These are phyloP conservation scores for Tetrapisispora phaffii DNA, from an alignment of 805 yeast genomes.

Conservation along the genomic window DNA sequence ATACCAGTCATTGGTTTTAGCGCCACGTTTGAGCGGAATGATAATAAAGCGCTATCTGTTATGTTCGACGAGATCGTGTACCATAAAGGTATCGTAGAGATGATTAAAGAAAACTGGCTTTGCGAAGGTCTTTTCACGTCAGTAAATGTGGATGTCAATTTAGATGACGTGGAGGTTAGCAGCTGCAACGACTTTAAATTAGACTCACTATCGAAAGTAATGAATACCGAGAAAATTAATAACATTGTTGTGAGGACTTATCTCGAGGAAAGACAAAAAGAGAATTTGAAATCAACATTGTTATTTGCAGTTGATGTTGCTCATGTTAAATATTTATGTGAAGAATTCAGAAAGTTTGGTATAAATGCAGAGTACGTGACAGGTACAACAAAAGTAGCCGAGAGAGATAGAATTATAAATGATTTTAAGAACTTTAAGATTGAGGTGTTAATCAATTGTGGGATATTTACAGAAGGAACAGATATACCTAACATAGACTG, in stretches of 20 bases:
- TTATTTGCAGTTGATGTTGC: conserved; percentile 68
- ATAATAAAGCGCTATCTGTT: conserved; percentile 45
- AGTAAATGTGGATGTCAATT: conserved; percentile 40
- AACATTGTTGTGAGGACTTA: conserved; percentile 46
- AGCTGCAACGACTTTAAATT: conserved; percentile 48
- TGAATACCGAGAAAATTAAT: conserved; percentile 48
- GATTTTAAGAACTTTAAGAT: conserved; percentile 55
- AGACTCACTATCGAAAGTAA: conserved; percentile 40
- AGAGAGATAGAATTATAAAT: conserved; percentile 42
- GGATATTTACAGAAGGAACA: conserved; percentile 88
- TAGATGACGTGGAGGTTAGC: conserved; percentile 29
- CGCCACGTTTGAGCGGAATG: conserved; percentile 79
- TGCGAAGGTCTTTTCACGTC: conserved; percentile 59
- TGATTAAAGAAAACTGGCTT: conserved; percentile 62
- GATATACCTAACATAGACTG: conserved; percentile 87
- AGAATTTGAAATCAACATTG: conserved; percentile 46
- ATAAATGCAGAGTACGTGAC: conserved; percentile 64
- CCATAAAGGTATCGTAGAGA: conserved; percentile 51
- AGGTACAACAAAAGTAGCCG: conserved; percentile 46
- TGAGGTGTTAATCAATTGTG: conserved; percentile 76
- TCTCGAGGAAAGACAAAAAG: conserved; percentile 34
- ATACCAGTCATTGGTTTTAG: conserved; percentile 72
- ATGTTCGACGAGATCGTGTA: conserved; percentile 68
- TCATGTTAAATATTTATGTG: conserved; percentile 50
- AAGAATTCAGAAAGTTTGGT: conserved; percentile 46